Conservation (phyloP, 306 rosid species). For the Vigna mungo region DNA sequence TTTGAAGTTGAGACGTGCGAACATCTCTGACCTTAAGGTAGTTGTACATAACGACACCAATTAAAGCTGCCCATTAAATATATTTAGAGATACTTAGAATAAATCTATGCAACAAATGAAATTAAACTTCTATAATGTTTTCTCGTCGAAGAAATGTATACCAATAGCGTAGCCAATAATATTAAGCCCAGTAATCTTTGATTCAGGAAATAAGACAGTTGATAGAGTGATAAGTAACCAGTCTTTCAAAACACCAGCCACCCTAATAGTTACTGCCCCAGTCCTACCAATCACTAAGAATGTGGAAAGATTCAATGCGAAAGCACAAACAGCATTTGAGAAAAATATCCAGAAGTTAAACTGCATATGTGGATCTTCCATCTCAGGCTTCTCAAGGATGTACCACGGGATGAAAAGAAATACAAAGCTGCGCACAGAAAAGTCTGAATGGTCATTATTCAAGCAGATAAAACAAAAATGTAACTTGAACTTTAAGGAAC, state of each 20-base stretch:
- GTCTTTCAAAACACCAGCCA: slow-evolving; percentile 98
- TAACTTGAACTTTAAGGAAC: slow-evolving; percentile 20
- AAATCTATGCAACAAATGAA: slow-evolving; percentile 34
- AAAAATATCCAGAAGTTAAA: slow-evolving; percentile 98
- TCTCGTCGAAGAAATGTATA: slow-evolving; percentile 50
- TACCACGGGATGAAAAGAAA: slow-evolving; percentile 95
- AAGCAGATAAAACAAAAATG: slow-evolving; percentile 19
- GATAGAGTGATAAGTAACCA: slow-evolving; percentile 98
- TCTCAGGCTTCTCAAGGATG: slow-evolving; percentile 88
- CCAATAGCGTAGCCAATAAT: slow-evolving; percentile 95
- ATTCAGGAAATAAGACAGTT: slow-evolving; percentile 94
- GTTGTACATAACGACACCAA: slow-evolving; percentile 94
- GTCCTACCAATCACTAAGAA: slow-evolving; percentile 98
- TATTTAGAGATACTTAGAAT: slow-evolving; percentile 8
- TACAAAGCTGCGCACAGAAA: slow-evolving; percentile 71
- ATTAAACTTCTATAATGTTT: slow-evolving; percentile 31
- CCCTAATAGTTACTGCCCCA: slow-evolving; percentile 98
- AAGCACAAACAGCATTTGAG: slow-evolving; percentile 90
- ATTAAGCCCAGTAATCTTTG: slow-evolving; percentile 84
- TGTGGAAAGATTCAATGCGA: slow-evolving; percentile 96
- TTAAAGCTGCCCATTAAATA: slow-evolving; percentile 66
- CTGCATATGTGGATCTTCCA: slow-evolving; percentile 90
- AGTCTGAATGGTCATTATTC: slow-evolving; percentile 36
- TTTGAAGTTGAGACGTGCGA: slow-evolving; percentile 76
- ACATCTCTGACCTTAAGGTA: slow-evolving; percentile 90